phyloP scores from a whole-genome alignment of 208 protist species.

The Phytomonas francai region DNA sequence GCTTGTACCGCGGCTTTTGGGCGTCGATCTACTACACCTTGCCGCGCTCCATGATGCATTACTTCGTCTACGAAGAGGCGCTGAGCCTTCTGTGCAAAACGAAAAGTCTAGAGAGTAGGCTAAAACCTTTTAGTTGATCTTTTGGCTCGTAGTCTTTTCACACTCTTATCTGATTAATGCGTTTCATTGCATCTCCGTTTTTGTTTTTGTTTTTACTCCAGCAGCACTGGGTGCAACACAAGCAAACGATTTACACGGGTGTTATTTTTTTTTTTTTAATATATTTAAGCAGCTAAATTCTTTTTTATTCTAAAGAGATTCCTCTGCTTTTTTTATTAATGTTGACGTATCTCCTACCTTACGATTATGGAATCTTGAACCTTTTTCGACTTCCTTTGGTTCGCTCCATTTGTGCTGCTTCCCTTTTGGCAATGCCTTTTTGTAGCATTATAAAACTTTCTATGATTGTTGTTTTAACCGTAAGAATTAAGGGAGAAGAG shows the following conservation, averaged over 20 bases:
- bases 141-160: neutral
- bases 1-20: conserved; percentile 68
- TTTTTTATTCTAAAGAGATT: no score
- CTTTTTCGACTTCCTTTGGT: no score
- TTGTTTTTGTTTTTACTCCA: neutral
- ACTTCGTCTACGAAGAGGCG: conserved; percentile 72
- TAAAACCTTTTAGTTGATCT: neutral
- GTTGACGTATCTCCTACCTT: no score
- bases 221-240: neutral
- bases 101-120: neutral
- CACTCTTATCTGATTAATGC: no score
- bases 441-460: no score
- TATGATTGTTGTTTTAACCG: no score
- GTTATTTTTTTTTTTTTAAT: neutral
- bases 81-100: conserved; percentile 26
- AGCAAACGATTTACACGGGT: neutral
- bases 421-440: no score
- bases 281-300: no score
- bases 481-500: no score
- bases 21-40: conserved; percentile 65
- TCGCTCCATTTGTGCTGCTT: no score
- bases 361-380: no score
- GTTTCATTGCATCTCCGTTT: neutral
- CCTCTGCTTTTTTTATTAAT: no score
- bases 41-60: conserved; percentile 65